Evolutionary conservation across 2,329 filamentous ascomycete genomes (phyloP).

Genomic region (Aspergillus ruber): DNA sequence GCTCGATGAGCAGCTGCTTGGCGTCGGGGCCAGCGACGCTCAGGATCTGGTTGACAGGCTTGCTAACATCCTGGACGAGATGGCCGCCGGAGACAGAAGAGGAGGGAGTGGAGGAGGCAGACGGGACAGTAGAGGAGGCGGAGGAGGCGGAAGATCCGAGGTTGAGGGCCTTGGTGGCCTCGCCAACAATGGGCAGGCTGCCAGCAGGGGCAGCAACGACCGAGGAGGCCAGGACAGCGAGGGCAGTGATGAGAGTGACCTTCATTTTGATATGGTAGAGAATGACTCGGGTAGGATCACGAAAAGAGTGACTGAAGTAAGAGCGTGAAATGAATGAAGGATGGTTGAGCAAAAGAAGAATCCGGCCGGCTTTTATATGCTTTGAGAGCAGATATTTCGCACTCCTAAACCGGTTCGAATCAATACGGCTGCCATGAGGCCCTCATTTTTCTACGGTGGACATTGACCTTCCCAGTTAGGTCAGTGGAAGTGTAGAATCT

Average conservation of each 20-base stretch:
- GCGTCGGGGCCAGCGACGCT: slow-evolving; percentile 23
- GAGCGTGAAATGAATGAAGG: slow-evolving; percentile 6
- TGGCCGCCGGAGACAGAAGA: slow-evolving; percentile 11
- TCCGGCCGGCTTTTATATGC: background rate
- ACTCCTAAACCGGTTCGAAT: no score
- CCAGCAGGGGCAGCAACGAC: slow-evolving; percentile 19
- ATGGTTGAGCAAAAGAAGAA: background rate
- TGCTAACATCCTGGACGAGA: slow-evolving; percentile 21
- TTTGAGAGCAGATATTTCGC: background rate
- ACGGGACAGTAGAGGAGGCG: slow-evolving; percentile 5
- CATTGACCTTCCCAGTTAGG: no score
- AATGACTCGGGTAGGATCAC: slow-evolving; percentile 6
- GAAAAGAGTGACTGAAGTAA: slow-evolving; percentile 18
- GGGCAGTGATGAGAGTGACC: slow-evolving; percentile 16
- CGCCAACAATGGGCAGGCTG: slow-evolving; percentile 14
- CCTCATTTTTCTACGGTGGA: no score
- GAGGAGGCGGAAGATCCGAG: slow-evolving; percentile 17
- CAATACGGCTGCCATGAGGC: no score
- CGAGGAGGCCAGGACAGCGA: slow-evolving; percentile 19
- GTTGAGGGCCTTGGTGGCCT: slow-evolving; percentile 16
- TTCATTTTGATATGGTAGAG: slow-evolving; percentile 15
- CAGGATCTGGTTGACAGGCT: slow-evolving; percentile 19
- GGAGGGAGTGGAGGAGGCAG: slow-evolving; percentile 6
- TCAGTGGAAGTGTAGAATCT: no score
- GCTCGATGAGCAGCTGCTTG: slow-evolving; percentile 25